Evolutionary conservation across 177 flowering plant genomes (phyloP), one percentile per base, ranked within the genome.

Genomic region (Vitis hybrid): DNA sequence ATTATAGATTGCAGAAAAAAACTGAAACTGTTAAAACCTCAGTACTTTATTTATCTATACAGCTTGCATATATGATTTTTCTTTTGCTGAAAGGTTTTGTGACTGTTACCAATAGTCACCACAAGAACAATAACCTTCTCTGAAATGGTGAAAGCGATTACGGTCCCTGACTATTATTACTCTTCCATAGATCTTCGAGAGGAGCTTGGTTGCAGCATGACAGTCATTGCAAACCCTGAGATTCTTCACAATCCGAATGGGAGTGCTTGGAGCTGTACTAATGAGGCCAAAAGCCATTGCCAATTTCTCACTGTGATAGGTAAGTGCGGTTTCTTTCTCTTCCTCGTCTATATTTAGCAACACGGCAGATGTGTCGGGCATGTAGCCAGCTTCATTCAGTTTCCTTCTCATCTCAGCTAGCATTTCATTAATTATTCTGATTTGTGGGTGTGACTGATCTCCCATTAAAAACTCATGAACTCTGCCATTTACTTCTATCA

Each of bases 211-310:
- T 13, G 82, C 84, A 34, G 78, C 45, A 52, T 87, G 90, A 62
- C 88, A 87, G 59, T 83, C 88, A 62, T 83, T 78, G 66, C 88
- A 85, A 14, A 87, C 74, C 49, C 87, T 73, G 10, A 83, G 79
- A 61, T 87, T 87, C 78, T 87, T 85, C 65, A 83, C 79, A 34
- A 85, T 70, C 17, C 81, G 78, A 70, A 85, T 82, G 6, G 85
- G 79, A 8, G 76, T 70, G 58, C 77, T 72, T 50, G 87, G 74
- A 60, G 80, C 69, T 32, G 86, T 81, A 60, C 82, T 83, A 60
- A 83, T 80, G 21, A 85, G 80, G 56, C 86, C 86, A 51, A 82
- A 85, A 10, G 88, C 88, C 77, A 83, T 84, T 2, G 90, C 87
- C 66, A 85, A 62, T 70, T 81, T 87, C 74, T 85, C 88, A 68